phyloP scores from a whole-genome alignment of 164 flowering plant genomes.

The Vitis rupestris region DNA sequence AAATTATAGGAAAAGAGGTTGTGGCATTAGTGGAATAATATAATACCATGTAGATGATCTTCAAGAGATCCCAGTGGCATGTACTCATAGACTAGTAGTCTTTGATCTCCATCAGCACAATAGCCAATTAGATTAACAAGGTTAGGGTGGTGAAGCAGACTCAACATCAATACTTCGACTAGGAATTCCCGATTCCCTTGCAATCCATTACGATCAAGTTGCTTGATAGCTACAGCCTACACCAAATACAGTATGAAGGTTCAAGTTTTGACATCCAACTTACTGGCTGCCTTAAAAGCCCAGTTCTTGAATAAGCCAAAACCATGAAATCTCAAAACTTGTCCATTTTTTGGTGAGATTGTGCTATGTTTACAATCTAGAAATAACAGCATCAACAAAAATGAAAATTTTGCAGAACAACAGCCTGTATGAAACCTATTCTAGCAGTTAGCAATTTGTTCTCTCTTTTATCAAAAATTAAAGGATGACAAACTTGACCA shows the following conservation, averaged over 20 bases:
- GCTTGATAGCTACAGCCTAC: constrained; percentile 41
- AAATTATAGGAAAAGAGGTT: not conserved
- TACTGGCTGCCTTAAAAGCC: not conserved
- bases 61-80: constrained; percentile 43
- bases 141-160: constrained; percentile 42
- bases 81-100: constrained; percentile 42
- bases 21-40: not conserved
- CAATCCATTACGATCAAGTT: constrained; percentile 38
- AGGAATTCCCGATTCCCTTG: constrained; percentile 46
- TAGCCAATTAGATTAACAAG: constrained; percentile 41
- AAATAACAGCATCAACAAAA: not conserved
- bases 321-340: not conserved
- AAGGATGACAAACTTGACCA: constrained; percentile 4
- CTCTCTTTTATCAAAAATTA: not conserved
- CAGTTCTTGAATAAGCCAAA: not conserved
- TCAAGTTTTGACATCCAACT: not conserved
- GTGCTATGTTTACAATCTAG: not conserved
- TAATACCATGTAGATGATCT: constrained; percentile 41
- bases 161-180: constrained; percentile 41
- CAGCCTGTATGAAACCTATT: not conserved
- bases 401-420: not conserved
- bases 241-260: constrained; percentile 1
- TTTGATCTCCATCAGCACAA: constrained; percentile 49
- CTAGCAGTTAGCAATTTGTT: not conserved
- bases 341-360: not conserved